Conservation (phyloP, 176 grass and related monocot genomes). For the Dendrocalamus sinicus region DNA sequence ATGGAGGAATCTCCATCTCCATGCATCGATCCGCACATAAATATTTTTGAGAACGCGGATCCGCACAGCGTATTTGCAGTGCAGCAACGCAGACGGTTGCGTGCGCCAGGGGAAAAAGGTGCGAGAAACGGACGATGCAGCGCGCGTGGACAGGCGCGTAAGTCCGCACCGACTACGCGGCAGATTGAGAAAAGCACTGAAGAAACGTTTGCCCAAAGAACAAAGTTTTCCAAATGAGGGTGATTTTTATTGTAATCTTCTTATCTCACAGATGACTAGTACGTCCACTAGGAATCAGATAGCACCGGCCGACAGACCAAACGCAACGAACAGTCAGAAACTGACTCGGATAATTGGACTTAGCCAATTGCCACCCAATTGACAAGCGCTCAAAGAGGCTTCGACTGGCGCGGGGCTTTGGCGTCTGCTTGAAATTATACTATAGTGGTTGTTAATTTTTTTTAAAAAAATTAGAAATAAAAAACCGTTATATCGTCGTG, state of each 20-base stretch:
- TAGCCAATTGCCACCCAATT: not conserved
- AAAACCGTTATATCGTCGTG: no score
- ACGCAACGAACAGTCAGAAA: not conserved
- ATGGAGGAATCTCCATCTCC: not conserved
- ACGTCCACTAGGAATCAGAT: not conserved
- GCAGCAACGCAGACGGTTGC: not conserved
- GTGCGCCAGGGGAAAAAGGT: not conserved
- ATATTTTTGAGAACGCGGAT: no score
- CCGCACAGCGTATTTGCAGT: not conserved
- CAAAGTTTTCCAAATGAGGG: not conserved
- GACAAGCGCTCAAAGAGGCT: not conserved
- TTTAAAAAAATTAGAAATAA: no score
- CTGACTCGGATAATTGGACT: not conserved
- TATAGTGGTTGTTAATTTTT: no score
- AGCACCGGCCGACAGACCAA: not conserved
- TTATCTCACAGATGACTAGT: not conserved
- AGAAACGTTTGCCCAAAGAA: slow-evolving; percentile 16
- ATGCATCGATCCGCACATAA: not conserved
- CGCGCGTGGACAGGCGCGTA: not conserved
- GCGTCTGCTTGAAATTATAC: accelerated
- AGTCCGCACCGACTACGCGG: not conserved
- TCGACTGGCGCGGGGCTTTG: no score
- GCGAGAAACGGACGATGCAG: not conserved
- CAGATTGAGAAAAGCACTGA: not conserved
- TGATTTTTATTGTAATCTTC: not conserved